Conservation (phyloP, 2,329 filamentous ascomycete species). For the Epichloe gansuensis region DNA sequence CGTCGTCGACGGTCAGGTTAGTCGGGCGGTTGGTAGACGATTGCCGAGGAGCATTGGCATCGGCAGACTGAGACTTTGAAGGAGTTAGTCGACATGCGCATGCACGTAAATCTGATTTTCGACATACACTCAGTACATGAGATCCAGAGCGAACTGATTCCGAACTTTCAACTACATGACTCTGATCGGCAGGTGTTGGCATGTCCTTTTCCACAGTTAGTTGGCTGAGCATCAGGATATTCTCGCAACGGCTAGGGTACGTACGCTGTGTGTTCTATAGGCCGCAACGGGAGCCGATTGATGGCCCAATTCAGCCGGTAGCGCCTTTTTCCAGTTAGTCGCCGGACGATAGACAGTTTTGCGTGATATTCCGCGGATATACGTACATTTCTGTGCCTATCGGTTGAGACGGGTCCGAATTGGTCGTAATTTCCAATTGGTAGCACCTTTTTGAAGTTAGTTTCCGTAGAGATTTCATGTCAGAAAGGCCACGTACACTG, state of each 20-base stretch:
- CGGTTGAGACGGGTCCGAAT: not conserved
- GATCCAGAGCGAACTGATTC: not conserved
- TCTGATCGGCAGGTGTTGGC: conserved; percentile 1
- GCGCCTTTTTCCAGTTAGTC: conserved; percentile 9
- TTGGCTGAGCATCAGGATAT: not conserved
- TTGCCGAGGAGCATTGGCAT: not conserved
- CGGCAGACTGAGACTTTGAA: not conserved
- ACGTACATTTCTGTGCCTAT: not conserved
- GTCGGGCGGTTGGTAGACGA: not conserved
- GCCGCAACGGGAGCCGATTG: not conserved
- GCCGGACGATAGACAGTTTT: not conserved
- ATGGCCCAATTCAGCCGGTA: not conserved
- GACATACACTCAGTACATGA: not conserved
- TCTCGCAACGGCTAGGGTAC: not conserved
- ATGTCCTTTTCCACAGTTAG: not conserved
- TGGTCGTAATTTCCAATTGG: not conserved
- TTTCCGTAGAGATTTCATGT: not conserved
- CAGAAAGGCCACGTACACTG: conserved; percentile 8
- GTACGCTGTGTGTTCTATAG: not conserved
- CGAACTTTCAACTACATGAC: not conserved
- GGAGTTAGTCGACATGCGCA: not conserved
- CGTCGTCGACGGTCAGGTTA: not conserved
- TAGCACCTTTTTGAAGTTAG: conserved; percentile 11
- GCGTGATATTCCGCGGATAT: not conserved
- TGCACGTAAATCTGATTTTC: not conserved